A percentile compares a stretch with the other conserved stretches of the same genome.
Conservation (phyloP, 2,329 filamentous ascomycete genomes). For the Penicillium concentricum region DNA sequence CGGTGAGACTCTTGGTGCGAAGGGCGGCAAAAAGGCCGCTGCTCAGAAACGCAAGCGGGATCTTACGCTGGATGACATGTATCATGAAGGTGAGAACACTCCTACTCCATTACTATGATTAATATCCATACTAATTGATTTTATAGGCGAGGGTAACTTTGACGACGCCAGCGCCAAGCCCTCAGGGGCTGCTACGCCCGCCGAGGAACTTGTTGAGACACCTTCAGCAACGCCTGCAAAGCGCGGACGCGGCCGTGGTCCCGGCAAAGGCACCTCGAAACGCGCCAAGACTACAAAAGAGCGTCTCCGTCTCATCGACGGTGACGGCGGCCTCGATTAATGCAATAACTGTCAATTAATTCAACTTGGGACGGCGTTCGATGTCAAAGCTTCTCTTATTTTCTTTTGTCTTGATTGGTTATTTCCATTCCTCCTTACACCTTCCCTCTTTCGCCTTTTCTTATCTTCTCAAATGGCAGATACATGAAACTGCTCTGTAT, state of each 20-base stretch:
- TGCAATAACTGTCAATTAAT: slow-evolving; percentile 12
- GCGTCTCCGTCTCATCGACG: slow-evolving; percentile 46
- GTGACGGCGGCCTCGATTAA: slow-evolving; percentile 40
- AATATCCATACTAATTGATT: slow-evolving; percentile 7
- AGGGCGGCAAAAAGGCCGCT: slow-evolving; percentile 60
- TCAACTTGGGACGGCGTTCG: slow-evolving; percentile 21
- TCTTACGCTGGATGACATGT: slow-evolving; percentile 86
- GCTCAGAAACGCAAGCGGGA: slow-evolving; percentile 60
- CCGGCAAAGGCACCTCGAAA: slow-evolving; percentile 57
- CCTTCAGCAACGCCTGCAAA: slow-evolving; percentile 44
- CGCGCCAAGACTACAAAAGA: slow-evolving; percentile 61
- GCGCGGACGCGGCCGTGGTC: slow-evolving; percentile 59
- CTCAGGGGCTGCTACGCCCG: slow-evolving; percentile 81
- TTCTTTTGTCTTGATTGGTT: slow-evolving; percentile 2
- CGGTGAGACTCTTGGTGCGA: slow-evolving; percentile 62
- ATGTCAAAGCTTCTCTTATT: background rate
- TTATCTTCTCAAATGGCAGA: slow-evolving; percentile 14
- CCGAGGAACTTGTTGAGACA: slow-evolving; percentile 53
- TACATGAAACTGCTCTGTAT: slow-evolving; percentile 22
- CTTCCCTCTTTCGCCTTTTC: slow-evolving; percentile 4
- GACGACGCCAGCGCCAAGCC: slow-evolving; percentile 79
- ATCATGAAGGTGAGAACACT: slow-evolving; percentile 85
- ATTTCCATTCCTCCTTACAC: background rate
- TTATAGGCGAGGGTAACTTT: slow-evolving; percentile 88
- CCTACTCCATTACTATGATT: background rate